Evolutionary conservation across 495 filamentous ascomycete species (phyloP), one percentile per base, ranked within the genome.

Genomic region (Penicillium subrubescens): DNA sequence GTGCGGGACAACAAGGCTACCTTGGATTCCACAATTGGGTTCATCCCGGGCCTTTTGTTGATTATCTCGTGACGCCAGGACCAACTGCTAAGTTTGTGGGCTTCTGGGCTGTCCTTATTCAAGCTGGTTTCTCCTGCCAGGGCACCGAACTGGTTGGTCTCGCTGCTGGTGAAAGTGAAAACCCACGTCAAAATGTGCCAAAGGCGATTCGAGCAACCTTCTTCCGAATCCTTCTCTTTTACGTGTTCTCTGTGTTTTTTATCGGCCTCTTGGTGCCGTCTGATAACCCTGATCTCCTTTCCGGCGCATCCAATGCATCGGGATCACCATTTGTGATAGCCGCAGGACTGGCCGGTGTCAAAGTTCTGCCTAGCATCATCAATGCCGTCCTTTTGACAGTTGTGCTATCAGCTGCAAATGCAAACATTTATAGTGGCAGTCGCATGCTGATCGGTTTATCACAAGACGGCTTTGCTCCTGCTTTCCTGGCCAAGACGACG

Each of bases 351-450:
- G 87, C 89, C 5, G 79, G 84, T 8, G 84, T 93, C 65, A 76
- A 77, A 37, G 81, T 81, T 17, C 80, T 92, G 10, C 88, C 86
- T 15, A 81, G 84, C 51, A 84, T 92, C 61, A 88, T 93, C 74
- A 93, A 92, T 75, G 90, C 85, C 3, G 84, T 89, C 34, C 81
- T 91, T 33, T 72, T 90, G 61, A 90, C 80, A 41, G 84, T 86
- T 1, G 88, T 87, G 5, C 77, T 85, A 41, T 89, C 86, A 6
- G 83, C 86, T 3, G 89, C 86, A 53, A 93, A 93, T 69, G 85
- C 88, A 5, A 90, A 88, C 77, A 79, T 91, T 61, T 93, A 90
- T 73, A 89, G 86, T 2, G 84, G 83, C 39, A 83, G 81, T 63
- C 84, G 87, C 44, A 83, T 87, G 35, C 70, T 89, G 11, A 72